phyloP scores from a whole-genome alignment of 768 basidiomycete species.

The Rhodotorula babjevae region DNA sequence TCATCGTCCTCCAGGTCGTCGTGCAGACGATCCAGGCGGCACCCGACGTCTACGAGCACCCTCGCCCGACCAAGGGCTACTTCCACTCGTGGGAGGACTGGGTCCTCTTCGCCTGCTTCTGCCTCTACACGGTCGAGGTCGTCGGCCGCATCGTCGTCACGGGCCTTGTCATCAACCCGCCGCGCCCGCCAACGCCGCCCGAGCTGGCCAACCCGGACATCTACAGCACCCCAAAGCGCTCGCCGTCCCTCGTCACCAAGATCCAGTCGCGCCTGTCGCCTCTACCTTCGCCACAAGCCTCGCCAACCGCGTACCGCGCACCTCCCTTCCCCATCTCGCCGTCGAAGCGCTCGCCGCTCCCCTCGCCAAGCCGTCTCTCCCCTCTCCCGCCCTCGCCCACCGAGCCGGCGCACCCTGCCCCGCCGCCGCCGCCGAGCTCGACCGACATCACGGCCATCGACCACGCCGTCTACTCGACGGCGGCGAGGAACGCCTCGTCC shows the following conservation, averaged over 20 bases:
- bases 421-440: slow-evolving; percentile 32
- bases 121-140: slow-evolving; percentile 80
- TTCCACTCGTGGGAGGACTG: slow-evolving; percentile 88
- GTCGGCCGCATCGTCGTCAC: slow-evolving; percentile 82
- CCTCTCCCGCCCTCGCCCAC: background rate
- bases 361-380: background rate
- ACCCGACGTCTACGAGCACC: slow-evolving; percentile 52
- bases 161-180: slow-evolving; percentile 71
- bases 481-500: slow-evolving; percentile 48
- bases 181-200: slow-evolving; percentile 30
- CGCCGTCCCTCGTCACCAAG: slow-evolving; percentile 10
- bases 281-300: background rate
- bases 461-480: background rate
- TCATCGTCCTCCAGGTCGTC: slow-evolving; percentile 78
- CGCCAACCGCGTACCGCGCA: slow-evolving; percentile 39
- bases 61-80: slow-evolving; percentile 56
- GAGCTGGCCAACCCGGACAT: slow-evolving; percentile 17
- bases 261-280: slow-evolving; percentile 38
- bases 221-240: slow-evolving; percentile 28
- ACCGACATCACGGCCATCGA: slow-evolving; percentile 1
- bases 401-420: background rate
- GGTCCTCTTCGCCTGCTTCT: slow-evolving; percentile 74
- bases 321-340: slow-evolving; percentile 35
- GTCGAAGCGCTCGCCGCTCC: background rate
- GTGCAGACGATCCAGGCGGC: slow-evolving; percentile 76